Base-by-base conservation (phyloP, 202 grass and related monocot species). In the Schoenoplectus tabernaemontani region DNA sequence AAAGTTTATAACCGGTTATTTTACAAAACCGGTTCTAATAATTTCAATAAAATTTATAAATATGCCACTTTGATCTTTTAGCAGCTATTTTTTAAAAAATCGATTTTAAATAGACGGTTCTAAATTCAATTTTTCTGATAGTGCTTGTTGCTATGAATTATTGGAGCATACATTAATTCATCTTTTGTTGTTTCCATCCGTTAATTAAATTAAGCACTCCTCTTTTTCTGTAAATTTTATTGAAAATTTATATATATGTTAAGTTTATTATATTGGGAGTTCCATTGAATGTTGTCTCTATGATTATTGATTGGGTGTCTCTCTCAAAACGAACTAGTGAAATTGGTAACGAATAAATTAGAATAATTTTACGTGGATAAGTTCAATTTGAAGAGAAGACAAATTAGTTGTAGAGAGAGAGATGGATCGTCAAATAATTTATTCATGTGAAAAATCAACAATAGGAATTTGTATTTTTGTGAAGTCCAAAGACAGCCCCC, bases 281-380 rank as follows among this genome's bases (percentile, higher is more conserved):
- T 56, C 30, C 15, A 16, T 75, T 72, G 43, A 5, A 30, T 72
- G 43, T 50, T 72, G 43, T 15, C 10, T 74, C 16, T 19, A 54
- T 74, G 47, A 75, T 72, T 71, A 15, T 51, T 20, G 7, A 36
- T 34, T 74, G 46, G 46, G 46, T 51, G 69, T 74, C 70, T 54
- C 70, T 74, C 69, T 74, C 46, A 33, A 50, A 73, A 43, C 46
- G 26, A 28, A 20, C 23, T 17, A 28, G 22, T 72, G 41, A 72
- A 72, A 32, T 50, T 15, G 46, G 46, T 53, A 56, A 19, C 19
- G 6, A 56, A 56, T 34, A 33, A 17, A 33, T 17, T 51, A 11
- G 7, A 53, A 51, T 73, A 32, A 68, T 42, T 73, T 51, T 73
- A 73, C 19, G 24, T 73, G 44, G 69, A 73, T 73, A 73, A 50